Base-by-base conservation (phyloP, 1,284 basidiomycete species). In the Phlebopus sp. region DNA sequence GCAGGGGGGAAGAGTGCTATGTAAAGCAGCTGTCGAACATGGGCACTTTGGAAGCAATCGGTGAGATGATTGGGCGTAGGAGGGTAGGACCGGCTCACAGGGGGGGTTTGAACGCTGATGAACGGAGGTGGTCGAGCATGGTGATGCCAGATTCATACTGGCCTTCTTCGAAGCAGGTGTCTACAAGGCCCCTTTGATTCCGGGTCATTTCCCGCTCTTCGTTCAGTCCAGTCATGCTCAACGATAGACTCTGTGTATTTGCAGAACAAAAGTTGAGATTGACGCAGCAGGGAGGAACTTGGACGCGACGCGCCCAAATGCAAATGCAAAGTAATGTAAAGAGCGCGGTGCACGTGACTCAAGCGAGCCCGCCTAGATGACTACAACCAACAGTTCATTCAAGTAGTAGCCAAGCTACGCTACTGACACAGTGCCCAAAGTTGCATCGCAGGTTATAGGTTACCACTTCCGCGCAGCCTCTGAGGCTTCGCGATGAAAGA, bases 151-250 rank as follows among this genome's bases (percentile, higher is more conserved):
- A 70, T 52, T 84, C 78, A 53, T 84, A 86, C 52, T 87, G 83
- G 15, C 80, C 79, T 60, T 89, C 86, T 55, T 89, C 86, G 32
- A 89, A 78, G 51, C 79, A 82, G 38, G 73, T 78, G 58, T 88
- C 84, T 13, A 86, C 80, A 10, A 86, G 65, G 31, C 73, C 75
- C 23, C 75, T 73, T 56, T 85, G 80, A 56, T 78, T 66, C 14
- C 65, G 64, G 36, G 71, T 73, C 73, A 86, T 76, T 44, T 82
- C 81, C 27, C 68, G 68, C 57, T 81, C 77, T 30, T 50, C 49
- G 17, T 43, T 55, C 23, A 38, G 29, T 43, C 36, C n/a, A 19
- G 25, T 38, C 59, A 63, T 63, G 41, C 5, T 31, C 31, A 29
- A 34, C 19, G 41, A 42, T 0, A 25, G 8, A 29, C 27, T 9